These are phyloP conservation scores for Penicillium longicatenatum DNA, from an alignment of 495 filamentous ascomycete species.

Conservation along the genomic window DNA sequence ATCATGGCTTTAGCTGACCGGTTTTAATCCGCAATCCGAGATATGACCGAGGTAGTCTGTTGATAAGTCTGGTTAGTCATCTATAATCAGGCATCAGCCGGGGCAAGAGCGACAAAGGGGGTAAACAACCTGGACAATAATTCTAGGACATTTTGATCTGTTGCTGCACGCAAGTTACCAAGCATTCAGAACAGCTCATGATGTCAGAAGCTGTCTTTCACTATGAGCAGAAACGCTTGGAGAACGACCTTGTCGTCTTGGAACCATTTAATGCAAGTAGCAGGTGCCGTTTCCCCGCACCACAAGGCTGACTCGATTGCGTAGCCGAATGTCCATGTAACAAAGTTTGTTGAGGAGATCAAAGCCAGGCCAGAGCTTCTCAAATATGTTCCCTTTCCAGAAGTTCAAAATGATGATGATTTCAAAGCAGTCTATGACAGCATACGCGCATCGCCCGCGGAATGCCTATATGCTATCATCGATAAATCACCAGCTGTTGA, in stretches of 20 bases:
- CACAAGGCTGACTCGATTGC: neutral
- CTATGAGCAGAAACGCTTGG: conserved; percentile 14
- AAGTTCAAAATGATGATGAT: neutral
- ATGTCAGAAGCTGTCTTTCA: neutral
- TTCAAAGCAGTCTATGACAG: conserved; percentile 3
- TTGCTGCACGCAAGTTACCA: neutral
- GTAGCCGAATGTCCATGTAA: neutral
- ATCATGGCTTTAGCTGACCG: too few relatives aligned
- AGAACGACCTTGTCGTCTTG: conserved; percentile 13
- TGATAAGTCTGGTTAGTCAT: neutral
- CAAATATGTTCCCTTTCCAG: conserved; percentile 4
- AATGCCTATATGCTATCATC: conserved; percentile 8
- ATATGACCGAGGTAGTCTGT: neutral
- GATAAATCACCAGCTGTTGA: conserved; percentile 5
- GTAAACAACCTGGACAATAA: neutral
- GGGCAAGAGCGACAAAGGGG: neutral
- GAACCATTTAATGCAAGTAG: conserved; percentile 14
- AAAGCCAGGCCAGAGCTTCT: neutral
- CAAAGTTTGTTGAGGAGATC: neutral
- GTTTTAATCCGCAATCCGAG: too few relatives aligned
- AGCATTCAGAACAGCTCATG: neutral
- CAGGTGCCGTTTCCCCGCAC: neutral
- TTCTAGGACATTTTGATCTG: neutral
- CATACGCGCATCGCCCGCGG: neutral
- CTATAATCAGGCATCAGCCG: neutral